These are phyloP conservation scores for Aureobasidium melanogenum DNA, from an alignment of 2,329 filamentous ascomycete genomes.

Conservation along the genomic window DNA sequence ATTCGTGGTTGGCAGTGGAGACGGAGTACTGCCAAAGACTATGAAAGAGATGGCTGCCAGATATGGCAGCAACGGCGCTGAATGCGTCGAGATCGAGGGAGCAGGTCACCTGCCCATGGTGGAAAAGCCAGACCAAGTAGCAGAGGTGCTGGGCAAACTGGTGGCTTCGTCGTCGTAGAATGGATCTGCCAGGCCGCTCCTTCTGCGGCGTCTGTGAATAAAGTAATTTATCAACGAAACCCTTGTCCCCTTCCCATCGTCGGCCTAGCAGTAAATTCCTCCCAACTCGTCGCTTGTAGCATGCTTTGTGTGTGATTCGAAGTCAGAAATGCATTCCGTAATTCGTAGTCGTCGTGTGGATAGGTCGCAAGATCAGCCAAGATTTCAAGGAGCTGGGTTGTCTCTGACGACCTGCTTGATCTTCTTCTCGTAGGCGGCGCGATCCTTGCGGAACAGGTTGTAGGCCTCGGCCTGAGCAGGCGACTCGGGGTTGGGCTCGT, in stretches of 20 bases:
- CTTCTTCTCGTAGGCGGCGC: conserved; percentile 76
- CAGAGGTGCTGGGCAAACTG: conserved; percentile 52
- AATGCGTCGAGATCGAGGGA: conserved; percentile 56
- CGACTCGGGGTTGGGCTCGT: conserved; percentile 94
- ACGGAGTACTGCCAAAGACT: conserved; percentile 66
- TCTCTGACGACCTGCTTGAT: conserved; percentile 81
- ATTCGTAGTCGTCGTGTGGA: not conserved
- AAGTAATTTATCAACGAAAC: not conserved
- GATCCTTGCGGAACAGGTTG: conserved; percentile 90
- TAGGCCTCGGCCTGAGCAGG: conserved; percentile 96
- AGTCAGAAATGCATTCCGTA: not conserved
- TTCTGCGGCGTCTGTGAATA: not conserved
- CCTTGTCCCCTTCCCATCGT: not conserved
- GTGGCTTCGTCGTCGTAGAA: conserved; percentile 26
- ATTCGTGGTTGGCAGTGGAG: conserved; percentile 63
- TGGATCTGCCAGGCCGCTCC: not conserved
- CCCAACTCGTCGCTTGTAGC: not conserved
- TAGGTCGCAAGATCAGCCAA: not conserved
- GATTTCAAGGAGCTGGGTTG: conserved; percentile 62
- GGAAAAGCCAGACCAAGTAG: conserved; percentile 62
- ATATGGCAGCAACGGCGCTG: conserved; percentile 47
- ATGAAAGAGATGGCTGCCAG: conserved; percentile 64
- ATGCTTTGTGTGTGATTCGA: not conserved
- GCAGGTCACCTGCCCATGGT: conserved; percentile 81
- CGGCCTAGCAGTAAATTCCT: not conserved